Percentiles rank a stretch among this genome's conserved stretches.
These are phyloP conservation scores for Panicum hallii DNA, from an alignment of 202 grass and related monocot genomes.

Conservation along the genomic window DNA sequence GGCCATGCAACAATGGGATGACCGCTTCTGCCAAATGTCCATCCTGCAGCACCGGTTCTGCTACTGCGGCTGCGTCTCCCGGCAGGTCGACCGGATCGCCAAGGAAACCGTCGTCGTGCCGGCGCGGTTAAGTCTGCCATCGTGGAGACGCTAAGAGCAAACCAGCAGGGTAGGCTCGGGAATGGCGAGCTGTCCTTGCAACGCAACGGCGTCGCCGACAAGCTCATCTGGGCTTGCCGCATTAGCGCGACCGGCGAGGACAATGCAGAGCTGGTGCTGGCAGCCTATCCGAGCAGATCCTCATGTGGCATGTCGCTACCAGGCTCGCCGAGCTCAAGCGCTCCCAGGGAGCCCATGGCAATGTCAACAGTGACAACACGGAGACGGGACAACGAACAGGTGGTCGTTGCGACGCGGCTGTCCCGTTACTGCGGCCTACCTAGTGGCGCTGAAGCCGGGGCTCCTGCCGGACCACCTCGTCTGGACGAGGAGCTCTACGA, in stretches of 20 bases:
- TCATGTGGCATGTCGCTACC: slow-evolving; percentile 54
- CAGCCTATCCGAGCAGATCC: slow-evolving; percentile 52
- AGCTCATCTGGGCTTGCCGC: slow-evolving; percentile 49
- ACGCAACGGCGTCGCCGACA: slow-evolving; percentile 47
- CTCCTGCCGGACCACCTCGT: slow-evolving; percentile 53
- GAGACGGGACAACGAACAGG: neutral
- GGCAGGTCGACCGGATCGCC: slow-evolving; percentile 45
- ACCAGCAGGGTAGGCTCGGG: slow-evolving; percentile 2
- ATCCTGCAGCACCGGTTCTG: slow-evolving; percentile 40
- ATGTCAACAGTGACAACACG: neutral
- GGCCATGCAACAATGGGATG: slow-evolving; percentile 45
- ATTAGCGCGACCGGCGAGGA: neutral
- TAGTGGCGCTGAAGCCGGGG: slow-evolving; percentile 44
- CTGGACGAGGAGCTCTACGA: slow-evolving; percentile 57
- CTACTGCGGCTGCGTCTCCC: slow-evolving; percentile 51
- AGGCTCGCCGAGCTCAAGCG: slow-evolving; percentile 49
- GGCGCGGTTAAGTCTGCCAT: slow-evolving; percentile 45
- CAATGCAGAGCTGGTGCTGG: neutral
- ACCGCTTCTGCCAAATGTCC: slow-evolving; percentile 49
- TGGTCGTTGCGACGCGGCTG: slow-evolving; percentile 37
- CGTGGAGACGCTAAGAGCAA: slow-evolving; percentile 5
- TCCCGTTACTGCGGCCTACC: slow-evolving; percentile 59
- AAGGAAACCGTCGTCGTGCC: slow-evolving; percentile 45
- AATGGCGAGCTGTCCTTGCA: slow-evolving; percentile 45
- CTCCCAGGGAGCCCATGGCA: slow-evolving; percentile 10